A percentile compares a stretch with the other conserved stretches of the same genome.
phyloP scores from a whole-genome alignment of 2,329 filamentous ascomycete species.

The Purpureocillium lavendulum region DNA sequence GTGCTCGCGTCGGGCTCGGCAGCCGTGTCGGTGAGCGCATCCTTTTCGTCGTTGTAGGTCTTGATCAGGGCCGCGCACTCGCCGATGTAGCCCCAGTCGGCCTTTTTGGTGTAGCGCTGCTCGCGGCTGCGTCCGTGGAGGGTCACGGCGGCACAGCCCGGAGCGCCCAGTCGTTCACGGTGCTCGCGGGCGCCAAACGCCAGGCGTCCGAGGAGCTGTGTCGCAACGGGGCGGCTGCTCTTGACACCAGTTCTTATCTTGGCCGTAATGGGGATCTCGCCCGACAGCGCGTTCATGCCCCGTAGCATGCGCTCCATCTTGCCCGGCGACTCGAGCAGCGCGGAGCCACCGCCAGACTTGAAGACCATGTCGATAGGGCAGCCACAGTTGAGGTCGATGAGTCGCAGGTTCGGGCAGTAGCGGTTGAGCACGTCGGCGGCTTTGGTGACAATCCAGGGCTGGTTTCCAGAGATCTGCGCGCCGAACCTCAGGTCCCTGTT shows the following conservation, averaged over 20 bases:
- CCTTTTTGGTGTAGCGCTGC: conserved; percentile 83
- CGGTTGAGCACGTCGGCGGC: conserved; percentile 72
- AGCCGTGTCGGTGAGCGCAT: conserved; percentile 64
- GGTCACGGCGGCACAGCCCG: conserved; percentile 89
- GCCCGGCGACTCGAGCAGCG: conserved; percentile 75
- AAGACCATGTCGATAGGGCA: conserved; percentile 95
- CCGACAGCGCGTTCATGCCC: conserved; percentile 91
- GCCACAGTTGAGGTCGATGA: conserved; percentile 93
- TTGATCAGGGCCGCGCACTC: conserved; percentile 82
- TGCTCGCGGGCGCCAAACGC: conserved; percentile 72
- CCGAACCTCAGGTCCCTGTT: conserved; percentile 80
- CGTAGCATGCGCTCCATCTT: conserved; percentile 93
- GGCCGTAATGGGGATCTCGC: conserved; percentile 82
- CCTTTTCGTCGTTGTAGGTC: conserved; percentile 62
- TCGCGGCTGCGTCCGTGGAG: conserved; percentile 89
- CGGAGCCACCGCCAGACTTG: conserved; percentile 80
- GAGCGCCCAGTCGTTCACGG: conserved; percentile 59
- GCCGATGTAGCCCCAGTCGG: conserved; percentile 94
- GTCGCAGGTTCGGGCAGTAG: conserved; percentile 72
- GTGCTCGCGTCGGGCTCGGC: conserved; percentile 69
- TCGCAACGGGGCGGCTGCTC: conserved; percentile 69
- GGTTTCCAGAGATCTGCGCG: conserved; percentile 85
- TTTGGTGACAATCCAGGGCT: conserved; percentile 85
- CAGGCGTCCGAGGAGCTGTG: conserved; percentile 74
- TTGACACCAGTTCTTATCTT: conserved; percentile 92